A percentile compares a stretch with the other conserved stretches of the same genome.
Evolutionary conservation across 1,139 yeast species (phyloP).

Genomic region (Lipomyces yarrowii): DNA sequence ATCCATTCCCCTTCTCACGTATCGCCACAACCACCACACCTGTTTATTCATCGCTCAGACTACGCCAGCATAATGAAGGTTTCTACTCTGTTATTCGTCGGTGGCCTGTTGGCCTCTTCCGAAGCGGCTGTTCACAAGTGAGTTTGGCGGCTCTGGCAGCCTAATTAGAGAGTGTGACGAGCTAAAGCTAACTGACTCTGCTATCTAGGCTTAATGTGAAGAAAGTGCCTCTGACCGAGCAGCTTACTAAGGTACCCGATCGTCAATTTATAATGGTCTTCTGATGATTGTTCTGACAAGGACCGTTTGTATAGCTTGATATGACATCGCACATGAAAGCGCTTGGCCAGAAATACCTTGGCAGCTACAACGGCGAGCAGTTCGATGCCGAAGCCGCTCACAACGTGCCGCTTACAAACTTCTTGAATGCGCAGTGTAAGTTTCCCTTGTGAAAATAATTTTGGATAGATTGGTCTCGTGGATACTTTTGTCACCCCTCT

Average conservation of each 20-base stretch:
- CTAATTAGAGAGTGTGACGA: neutral
- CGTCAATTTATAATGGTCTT: neutral
- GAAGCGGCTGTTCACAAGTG: conserved; percentile 49
- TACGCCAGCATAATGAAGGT: conserved; percentile 24
- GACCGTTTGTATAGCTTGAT: conserved; percentile 40
- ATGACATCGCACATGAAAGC: conserved; percentile 67
- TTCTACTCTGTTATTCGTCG: conserved; percentile 27
- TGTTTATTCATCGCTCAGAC: neutral
- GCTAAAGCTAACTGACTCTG: neutral
- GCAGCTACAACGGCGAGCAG: conserved; percentile 50
- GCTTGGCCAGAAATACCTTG: conserved; percentile 73
- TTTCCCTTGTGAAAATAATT: neutral
- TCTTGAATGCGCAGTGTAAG: conserved; percentile 80
- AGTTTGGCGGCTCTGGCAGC: conserved; percentile 18
- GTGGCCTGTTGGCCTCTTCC: conserved; percentile 28
- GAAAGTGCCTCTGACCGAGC: conserved; percentile 32
- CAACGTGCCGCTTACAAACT: conserved; percentile 85
- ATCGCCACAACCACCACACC: conserved; percentile 1
- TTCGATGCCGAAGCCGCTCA: conserved; percentile 41
- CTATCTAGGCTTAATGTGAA: conserved; percentile 20
- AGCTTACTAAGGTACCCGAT: conserved; percentile 29
- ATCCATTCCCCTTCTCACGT: neutral
- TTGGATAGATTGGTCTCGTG: neutral
- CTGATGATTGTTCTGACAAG: neutral
- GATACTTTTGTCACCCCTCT: neutral